Percentiles rank a stretch among this genome's conserved stretches.
phyloP scores from a whole-genome alignment of 345 rosid genomes.

The Pugionium cornutum region DNA sequence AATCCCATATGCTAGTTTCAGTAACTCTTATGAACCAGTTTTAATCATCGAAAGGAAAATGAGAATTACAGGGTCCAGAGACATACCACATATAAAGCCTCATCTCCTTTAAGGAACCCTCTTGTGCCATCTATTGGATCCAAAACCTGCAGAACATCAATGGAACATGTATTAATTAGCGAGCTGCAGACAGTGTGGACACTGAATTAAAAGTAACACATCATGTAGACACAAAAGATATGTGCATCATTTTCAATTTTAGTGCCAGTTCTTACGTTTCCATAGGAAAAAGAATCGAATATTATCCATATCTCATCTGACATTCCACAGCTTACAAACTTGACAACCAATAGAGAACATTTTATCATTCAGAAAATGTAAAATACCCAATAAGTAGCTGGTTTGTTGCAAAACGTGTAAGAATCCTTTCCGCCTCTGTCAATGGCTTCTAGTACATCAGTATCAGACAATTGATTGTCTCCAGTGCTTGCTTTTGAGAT shows the following conservation, averaged over 20 bases:
- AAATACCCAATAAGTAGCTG: conserved; percentile 88
- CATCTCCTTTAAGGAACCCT: conserved; percentile 77
- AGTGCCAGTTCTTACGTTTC: neutral
- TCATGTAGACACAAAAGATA: neutral
- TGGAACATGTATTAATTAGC: neutral
- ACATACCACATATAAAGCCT: conserved; percentile 81
- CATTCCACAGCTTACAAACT: conserved; percentile 11
- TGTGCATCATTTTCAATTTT: neutral
- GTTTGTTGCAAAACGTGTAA: conserved; percentile 55
- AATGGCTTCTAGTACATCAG: conserved; percentile 74
- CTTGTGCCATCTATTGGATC: conserved; percentile 91
- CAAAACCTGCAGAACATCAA: conserved; percentile 57
- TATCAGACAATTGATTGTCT: conserved; percentile 50
- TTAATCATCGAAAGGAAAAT: conserved; percentile 3
- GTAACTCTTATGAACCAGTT: neutral
- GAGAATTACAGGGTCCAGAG: conserved; percentile 1
- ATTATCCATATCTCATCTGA: neutral
- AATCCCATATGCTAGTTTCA: neutral
- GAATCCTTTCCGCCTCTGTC: conserved; percentile 77
- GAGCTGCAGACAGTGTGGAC: neutral
- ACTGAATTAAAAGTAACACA: neutral
- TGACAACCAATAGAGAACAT: no score
- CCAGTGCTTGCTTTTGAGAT: conserved; percentile 45
- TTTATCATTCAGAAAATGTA: neutral
- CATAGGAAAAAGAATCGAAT: neutral